These are phyloP conservation scores for Casuarina glauca DNA, from an alignment of 306 rosid genomes.

Conservation along the genomic window DNA sequence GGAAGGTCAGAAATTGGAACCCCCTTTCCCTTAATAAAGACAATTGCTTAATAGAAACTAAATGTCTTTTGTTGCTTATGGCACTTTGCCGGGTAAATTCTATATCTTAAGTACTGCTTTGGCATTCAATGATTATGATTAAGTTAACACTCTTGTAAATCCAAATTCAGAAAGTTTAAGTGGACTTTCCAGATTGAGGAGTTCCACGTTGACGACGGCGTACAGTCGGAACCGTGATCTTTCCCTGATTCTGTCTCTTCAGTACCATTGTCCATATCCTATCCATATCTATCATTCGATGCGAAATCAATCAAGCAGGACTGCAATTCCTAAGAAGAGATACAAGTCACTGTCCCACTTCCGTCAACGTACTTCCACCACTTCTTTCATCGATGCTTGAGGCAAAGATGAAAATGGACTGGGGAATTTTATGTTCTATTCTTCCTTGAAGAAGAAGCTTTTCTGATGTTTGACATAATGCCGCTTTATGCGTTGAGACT, in stretches of 20 bases:
- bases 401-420: background rate
- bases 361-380: conserved; percentile 6
- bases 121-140: too few relatives aligned
- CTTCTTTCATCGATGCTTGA: background rate
- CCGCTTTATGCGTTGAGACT: conserved; percentile 25
- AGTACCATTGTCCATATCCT: background rate
- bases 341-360: background rate
- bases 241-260: background rate
- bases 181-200: background rate
- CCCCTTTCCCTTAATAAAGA: too few relatives aligned
- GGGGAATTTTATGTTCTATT: conserved; percentile 4
- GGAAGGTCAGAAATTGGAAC: too few relatives aligned
- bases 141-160: too few relatives aligned
- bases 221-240: background rate
- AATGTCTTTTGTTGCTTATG: too few relatives aligned
- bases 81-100: too few relatives aligned
- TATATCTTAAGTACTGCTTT: too few relatives aligned
- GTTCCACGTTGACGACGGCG: background rate
- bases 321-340: background rate
- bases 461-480: background rate
- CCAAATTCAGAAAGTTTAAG: background rate
- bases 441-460: conserved; percentile 12
- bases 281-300: background rate
- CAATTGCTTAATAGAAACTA: too few relatives aligned
- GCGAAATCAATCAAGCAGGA: background rate